phyloP scores from a whole-genome alignment of 257 asterid genomes.

The Gynochthodes officinalis region DNA sequence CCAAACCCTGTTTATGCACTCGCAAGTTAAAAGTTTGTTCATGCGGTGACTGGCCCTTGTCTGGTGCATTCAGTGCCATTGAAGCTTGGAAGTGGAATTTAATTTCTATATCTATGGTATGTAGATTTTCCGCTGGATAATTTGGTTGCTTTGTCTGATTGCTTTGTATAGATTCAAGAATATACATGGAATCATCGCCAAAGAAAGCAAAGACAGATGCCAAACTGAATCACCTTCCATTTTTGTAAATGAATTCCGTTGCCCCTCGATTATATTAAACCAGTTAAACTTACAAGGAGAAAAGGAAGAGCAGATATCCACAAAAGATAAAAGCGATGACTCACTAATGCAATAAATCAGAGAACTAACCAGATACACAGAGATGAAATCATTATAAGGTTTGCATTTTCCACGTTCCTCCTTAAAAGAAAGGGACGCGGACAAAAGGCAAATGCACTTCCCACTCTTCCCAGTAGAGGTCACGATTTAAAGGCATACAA shows the following conservation, averaged over 20 bases:
- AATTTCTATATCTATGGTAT: too few relatives aligned
- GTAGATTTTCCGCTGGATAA: too few relatives aligned
- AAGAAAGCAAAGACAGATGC: neutral
- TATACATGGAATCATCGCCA: neutral
- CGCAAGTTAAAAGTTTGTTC: too few relatives aligned
- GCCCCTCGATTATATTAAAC: neutral
- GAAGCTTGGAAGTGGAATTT: too few relatives aligned
- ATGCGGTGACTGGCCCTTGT: too few relatives aligned
- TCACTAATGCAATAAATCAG: neutral
- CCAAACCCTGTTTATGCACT: too few relatives aligned
- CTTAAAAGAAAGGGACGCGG: neutral
- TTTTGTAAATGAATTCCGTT: neutral
- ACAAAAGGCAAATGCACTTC: neutral
- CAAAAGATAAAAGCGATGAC: slow-evolving; percentile 4
- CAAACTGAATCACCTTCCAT: neutral
- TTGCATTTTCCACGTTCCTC: slow-evolving; percentile 2
- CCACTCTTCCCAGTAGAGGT: neutral
- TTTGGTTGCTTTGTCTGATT: too few relatives aligned
- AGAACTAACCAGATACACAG: neutral
- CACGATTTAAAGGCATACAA: neutral
- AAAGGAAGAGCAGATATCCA: neutral
- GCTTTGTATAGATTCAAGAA: neutral
- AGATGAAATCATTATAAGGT: neutral
- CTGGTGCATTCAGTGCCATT: too few relatives aligned
- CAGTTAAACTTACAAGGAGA: neutral